Percentiles rank a stretch among this genome's conserved stretches.
Conservation (phyloP, 2,329 filamentous ascomycete genomes). For the Ophiostoma sp. region DNA sequence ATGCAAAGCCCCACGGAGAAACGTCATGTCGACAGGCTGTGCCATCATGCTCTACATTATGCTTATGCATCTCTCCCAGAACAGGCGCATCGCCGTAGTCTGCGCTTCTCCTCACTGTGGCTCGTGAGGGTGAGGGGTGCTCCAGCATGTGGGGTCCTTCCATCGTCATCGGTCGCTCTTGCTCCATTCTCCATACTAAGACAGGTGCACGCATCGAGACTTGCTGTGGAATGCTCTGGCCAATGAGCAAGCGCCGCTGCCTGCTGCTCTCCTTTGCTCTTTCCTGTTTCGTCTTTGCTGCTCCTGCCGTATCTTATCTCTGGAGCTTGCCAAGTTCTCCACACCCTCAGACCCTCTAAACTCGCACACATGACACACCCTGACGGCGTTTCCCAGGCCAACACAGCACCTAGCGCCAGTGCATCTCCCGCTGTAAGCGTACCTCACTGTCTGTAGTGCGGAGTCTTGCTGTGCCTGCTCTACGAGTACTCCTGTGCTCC, state of each 20-base stretch:
- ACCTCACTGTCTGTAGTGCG: not conserved
- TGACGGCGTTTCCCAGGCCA: too few relatives aligned
- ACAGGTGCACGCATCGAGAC: not conserved
- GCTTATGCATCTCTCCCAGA: not conserved
- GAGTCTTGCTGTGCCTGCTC: conserved; percentile 1
- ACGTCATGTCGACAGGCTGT: too few relatives aligned
- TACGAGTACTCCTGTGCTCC: not conserved
- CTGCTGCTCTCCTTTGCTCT: not conserved
- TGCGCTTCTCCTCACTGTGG: not conserved
- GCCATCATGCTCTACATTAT: too few relatives aligned
- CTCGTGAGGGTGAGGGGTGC: not conserved
- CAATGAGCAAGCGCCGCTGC: not conserved
- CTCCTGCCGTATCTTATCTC: not conserved
- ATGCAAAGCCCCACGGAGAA: too few relatives aligned
- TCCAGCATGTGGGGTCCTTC: not conserved
- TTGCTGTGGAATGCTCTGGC: not conserved
- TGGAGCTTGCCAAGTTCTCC: conserved; percentile 6
- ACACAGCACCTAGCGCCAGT: too few relatives aligned
- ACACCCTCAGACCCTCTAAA: not conserved
- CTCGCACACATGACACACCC: not conserved
- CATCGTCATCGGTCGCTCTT: conserved; percentile 2
- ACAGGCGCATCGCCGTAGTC: not conserved
- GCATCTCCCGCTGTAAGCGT: too few relatives aligned
- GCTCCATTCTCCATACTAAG: conserved; percentile 1
- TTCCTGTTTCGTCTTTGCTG: conserved; percentile 6